Evolutionary conservation across 306 rosid genomes (phyloP).

Genomic region (Rosa chinensis): DNA sequence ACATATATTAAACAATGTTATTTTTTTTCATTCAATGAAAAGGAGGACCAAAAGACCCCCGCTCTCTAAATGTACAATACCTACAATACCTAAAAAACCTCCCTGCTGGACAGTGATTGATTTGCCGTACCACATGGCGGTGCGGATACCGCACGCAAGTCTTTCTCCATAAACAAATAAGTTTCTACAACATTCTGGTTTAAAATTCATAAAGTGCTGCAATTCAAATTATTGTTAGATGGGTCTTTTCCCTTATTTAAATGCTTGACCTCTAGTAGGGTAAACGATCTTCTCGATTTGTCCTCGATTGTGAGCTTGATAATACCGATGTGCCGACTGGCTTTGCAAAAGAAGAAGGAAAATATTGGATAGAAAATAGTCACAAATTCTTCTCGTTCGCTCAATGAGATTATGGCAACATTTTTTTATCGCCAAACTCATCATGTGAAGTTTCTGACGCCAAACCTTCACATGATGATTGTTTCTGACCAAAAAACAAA

Average conservation of each 20-base stretch:
- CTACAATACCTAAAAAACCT: too few species aligned
- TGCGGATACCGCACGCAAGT: too few species aligned
- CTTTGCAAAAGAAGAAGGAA: not conserved
- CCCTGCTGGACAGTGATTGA: too few species aligned
- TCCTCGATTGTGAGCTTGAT: not conserved
- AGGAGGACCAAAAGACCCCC: not conserved
- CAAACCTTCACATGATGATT: not conserved
- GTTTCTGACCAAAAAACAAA: too few species aligned
- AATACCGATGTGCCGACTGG: not conserved
- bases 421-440: not conserved
- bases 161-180: not conserved
- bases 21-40: not conserved
- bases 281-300: not conserved
- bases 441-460: not conserved
- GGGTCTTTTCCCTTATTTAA: not conserved
- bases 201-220: not conserved
- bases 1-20: not conserved
- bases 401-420: not conserved
- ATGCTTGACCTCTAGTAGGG: not conserved
- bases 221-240: not conserved
- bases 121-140: too few species aligned
- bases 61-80: too few species aligned
- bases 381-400: not conserved
- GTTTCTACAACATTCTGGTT: slow-evolving; percentile 6
- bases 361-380: not conserved